These are phyloP conservation scores for Botryotinia calthae DNA, from an alignment of 2,329 filamentous ascomycete genomes.

Conservation along the genomic window DNA sequence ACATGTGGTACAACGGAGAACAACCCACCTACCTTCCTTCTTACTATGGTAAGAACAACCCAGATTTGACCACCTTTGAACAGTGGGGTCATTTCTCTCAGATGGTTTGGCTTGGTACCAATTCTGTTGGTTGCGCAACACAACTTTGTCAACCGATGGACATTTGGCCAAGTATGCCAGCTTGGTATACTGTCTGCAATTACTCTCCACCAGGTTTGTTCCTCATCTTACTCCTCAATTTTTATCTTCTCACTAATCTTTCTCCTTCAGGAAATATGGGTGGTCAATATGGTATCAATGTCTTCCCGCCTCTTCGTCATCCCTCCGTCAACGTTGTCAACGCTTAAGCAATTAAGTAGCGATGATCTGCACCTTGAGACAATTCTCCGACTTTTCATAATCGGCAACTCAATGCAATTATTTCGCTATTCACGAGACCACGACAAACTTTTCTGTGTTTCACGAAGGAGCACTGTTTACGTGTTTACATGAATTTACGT, in stretches of 20 bases:
- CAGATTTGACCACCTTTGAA: conserved; percentile 61
- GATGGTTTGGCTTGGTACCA: conserved; percentile 65
- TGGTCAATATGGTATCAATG: conserved; percentile 19
- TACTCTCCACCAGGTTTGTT: conserved; percentile 48
- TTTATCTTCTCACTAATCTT: not conserved
- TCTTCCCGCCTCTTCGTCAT: conserved; percentile 18
- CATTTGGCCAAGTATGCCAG: conserved; percentile 33
- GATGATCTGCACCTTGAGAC: not conserved
- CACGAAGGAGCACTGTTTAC: not conserved
- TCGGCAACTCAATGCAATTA: not conserved
- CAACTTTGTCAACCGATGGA: conserved; percentile 52
- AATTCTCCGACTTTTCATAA: not conserved
- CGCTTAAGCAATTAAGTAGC: not conserved
- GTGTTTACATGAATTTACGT: conserved; percentile 3
- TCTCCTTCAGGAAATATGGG: conserved; percentile 17
- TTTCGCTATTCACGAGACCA: not conserved
- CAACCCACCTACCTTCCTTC: conserved; percentile 52
- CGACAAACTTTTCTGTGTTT: conserved; percentile 3
- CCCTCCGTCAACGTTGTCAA: conserved; percentile 2
- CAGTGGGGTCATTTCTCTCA: conserved; percentile 72
- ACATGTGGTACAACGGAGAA: conserved; percentile 89
- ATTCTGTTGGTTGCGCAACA: conserved; percentile 59
- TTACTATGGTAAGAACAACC: conserved; percentile 58
- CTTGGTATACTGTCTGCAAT: conserved; percentile 85
- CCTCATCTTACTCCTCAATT: not conserved